Base-by-base conservation (phyloP, 1,284 basidiomycete species). In the Inonotus hispidus region DNA sequence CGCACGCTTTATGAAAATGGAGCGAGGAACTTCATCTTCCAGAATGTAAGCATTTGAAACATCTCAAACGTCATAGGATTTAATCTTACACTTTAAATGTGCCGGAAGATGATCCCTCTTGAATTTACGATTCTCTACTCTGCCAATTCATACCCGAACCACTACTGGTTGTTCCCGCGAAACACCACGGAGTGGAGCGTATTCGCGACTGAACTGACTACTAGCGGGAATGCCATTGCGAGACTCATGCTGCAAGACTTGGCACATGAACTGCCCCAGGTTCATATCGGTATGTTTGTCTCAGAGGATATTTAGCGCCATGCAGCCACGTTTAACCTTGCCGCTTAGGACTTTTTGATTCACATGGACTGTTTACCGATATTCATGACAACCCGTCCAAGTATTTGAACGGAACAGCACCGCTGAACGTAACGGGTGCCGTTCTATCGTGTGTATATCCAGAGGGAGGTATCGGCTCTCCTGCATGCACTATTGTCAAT, bases 1-100 rank as follows among this genome's bases (percentile, higher is more conserved):
- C 68, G 69, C 53, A 65, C 62, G 0, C 58, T 80, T 43, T 79
- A 80, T 61, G 66, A 71, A 16, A 69, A 64, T n/a, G 79, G 79
- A 2, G 79, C 76, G 13, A 68, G 79, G 23, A 77, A 80, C 65
- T 79, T 81, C 62, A 67, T 80, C 58, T 75, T 80, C 70, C 77
- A 79, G 61, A 81, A 79, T 65, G 79, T 77, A 56, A 70, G 75
- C 25, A 11, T n/a, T 35, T 67, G 19, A 10, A 35, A 11, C 41
- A 38, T 47, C 1, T 25, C 35, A 11, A 23, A 37, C 16, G 19
- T 16, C 25, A 2, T 10, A 46, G 10, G 19, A 10, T 6, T 7
- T n/a, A 35, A 13, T 23, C n/a, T 45, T 16, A 47, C 41, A n/a
- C n/a, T 43, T 25, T 2, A 25, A 10, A n/a, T 10, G 8, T 2